These are phyloP conservation scores for Tuber borchii DNA, from an alignment of 495 filamentous ascomycete species.

Conservation along the genomic window DNA sequence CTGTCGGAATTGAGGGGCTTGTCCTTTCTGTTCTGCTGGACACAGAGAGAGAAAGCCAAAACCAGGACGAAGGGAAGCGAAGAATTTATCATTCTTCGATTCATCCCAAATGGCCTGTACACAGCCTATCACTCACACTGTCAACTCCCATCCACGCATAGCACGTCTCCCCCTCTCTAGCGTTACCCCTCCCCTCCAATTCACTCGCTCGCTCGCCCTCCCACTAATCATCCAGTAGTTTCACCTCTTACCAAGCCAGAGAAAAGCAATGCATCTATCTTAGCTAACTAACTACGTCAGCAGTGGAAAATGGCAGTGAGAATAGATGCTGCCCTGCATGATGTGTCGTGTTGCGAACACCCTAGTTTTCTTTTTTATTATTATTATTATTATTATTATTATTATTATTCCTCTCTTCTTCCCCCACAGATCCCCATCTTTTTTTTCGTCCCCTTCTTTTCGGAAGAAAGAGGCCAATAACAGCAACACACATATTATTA, in stretches of 20 bases:
- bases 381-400: background rate
- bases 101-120: background rate
- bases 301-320: background rate
- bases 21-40: background rate
- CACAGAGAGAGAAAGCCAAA: background rate
- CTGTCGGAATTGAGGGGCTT: background rate
- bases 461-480: background rate
- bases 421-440: background rate
- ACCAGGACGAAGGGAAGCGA: background rate
- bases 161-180: background rate
- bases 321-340: background rate
- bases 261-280: background rate
- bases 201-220: background rate
- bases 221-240: background rate
- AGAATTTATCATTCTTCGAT: background rate
- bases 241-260: background rate
- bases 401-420: background rate
- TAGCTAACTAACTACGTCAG: constrained; percentile 1
- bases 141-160: background rate
- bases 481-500: background rate
- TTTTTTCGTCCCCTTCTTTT: background rate
- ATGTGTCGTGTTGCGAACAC: background rate
- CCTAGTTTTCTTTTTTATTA: background rate
- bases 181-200: background rate
- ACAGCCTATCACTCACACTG: background rate